phyloP scores from a whole-genome alignment of 176 grass and related monocot genomes.

The Avena atlantica region DNA sequence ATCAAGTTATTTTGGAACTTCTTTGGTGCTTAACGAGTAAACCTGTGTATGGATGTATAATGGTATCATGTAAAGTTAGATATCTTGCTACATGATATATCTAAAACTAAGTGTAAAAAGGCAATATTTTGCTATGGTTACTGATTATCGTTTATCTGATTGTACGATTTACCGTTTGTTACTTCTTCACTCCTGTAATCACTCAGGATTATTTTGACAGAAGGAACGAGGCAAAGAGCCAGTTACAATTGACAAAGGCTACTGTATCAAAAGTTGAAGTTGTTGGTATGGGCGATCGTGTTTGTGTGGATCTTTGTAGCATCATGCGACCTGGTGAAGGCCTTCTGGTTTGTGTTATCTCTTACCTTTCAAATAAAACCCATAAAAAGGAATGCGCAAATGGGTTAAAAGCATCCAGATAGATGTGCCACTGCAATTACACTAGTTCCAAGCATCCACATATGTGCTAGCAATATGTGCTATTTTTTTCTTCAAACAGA shows the following conservation, averaged over 20 bases:
- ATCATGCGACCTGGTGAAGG: conserved; percentile 93
- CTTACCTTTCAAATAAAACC: conserved; percentile 30
- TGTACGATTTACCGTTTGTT: conserved; percentile 32
- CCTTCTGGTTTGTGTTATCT: conserved; percentile 80
- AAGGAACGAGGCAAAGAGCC: conserved; percentile 73
- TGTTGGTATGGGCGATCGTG: conserved; percentile 93
- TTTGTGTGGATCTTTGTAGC: conserved; percentile 97
- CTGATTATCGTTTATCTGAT: background rate
- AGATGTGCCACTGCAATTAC: conserved; percentile 8
- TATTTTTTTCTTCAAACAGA: conserved; percentile 20
- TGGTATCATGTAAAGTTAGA: background rate
- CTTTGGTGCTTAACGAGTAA: conserved; percentile 23
- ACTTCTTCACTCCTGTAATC: conserved; percentile 46
- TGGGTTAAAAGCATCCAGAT: background rate
- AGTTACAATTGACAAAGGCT: conserved; percentile 71
- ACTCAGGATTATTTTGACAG: conserved; percentile 94
- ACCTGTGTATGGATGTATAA: background rate
- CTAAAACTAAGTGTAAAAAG: background rate
- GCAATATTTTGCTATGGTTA: background rate
- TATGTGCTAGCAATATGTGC: background rate
- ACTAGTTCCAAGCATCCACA: conserved; percentile 9
- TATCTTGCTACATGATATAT: background rate
- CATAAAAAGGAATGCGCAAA: background rate
- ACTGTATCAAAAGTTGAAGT: conserved; percentile 76
- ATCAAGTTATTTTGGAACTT: background rate